A percentile compares a stretch with the other conserved stretches of the same genome.
Evolutionary conservation across 2,329 filamentous ascomycete genomes (phyloP).

Genomic region (Leptodontidium sp.): DNA sequence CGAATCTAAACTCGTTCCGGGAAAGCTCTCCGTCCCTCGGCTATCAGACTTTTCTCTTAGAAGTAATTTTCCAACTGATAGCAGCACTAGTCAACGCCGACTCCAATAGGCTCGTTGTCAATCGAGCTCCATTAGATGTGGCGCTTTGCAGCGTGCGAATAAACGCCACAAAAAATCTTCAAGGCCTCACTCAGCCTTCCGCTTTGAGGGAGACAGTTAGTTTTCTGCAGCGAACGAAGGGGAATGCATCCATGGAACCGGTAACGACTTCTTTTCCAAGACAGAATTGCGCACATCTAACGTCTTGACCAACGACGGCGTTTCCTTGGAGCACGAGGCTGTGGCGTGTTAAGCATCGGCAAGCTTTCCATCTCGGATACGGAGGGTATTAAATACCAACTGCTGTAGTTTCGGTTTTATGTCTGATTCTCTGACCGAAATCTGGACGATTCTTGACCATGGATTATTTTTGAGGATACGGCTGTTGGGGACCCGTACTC

Average conservation of each 20-base stretch:
- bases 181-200: not conserved
- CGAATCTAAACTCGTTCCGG: not conserved
- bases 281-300: not conserved
- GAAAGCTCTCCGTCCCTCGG: not conserved
- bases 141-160: not conserved
- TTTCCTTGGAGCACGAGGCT: not conserved
- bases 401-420: not conserved
- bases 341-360: not conserved
- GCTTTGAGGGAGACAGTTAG: not conserved
- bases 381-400: not conserved
- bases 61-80: not conserved
- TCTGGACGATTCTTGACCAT: not conserved
- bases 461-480: not conserved
- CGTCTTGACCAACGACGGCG: not conserved
- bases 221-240: not conserved
- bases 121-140: not conserved
- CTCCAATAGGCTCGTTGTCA: not conserved
- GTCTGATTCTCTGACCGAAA: not conserved
- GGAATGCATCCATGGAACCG: not conserved
- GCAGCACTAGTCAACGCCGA: no score
- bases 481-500: not conserved
- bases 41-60: not conserved
- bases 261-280: not conserved
- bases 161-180: not conserved
- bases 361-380: not conserved